Conservation (phyloP, 73 alveolate genomes). For the Stentor roeselii region DNA sequence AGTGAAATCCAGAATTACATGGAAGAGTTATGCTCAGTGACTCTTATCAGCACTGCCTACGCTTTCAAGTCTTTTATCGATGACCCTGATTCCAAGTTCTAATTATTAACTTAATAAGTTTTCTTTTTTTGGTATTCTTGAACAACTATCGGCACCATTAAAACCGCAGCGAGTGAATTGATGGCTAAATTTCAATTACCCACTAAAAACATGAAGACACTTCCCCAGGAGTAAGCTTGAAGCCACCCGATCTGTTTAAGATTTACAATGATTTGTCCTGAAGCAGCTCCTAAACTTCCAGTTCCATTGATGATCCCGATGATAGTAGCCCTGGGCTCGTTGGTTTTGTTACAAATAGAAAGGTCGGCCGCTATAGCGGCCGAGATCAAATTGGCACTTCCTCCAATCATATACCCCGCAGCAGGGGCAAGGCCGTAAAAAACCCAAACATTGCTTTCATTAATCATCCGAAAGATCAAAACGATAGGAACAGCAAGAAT, state of each 20-base stretch:
- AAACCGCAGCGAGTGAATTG: neutral
- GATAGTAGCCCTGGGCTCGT: neutral
- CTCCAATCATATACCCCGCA: neutral
- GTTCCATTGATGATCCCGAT: slow-evolving; percentile 15
- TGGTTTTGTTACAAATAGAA: neutral
- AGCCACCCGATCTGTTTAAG: neutral
- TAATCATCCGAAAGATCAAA: neutral
- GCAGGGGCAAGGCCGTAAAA: neutral
- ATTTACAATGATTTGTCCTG: neutral
- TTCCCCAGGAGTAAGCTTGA: neutral
- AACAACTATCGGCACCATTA: neutral
- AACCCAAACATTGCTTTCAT: neutral
- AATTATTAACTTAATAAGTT: slow-evolving; percentile 33
- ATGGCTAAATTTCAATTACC: neutral
- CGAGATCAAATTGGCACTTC: neutral
- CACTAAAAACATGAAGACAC: neutral
- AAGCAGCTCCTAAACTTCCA: slow-evolving; percentile 25
- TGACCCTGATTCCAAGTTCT: neutral
- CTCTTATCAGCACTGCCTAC: neutral
- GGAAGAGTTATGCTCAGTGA: neutral
- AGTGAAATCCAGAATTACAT: neutral
- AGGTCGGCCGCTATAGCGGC: slow-evolving; percentile 1
- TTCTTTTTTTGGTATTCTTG: neutral
- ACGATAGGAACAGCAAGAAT: neutral
- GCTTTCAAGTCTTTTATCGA: slow-evolving; percentile 9